Conservation (phyloP, 1,139 yeast species). For the Yamadazyma dushanensis region DNA sequence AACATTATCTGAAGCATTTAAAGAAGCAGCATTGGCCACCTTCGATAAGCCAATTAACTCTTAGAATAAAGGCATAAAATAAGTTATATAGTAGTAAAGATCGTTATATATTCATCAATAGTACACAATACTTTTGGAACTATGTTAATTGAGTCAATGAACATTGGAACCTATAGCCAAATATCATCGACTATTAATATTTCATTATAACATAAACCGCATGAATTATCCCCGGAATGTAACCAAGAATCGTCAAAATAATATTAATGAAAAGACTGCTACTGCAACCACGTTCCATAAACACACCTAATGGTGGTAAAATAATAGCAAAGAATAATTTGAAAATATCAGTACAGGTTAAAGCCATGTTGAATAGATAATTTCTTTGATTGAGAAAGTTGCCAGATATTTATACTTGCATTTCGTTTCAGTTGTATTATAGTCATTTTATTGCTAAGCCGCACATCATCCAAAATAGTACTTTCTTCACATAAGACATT, state of each 20-base stretch:
- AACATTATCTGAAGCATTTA: constrained; percentile 95
- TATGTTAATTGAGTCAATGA: too few species aligned
- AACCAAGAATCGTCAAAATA: constrained; percentile 61
- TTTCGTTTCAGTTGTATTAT: neutral
- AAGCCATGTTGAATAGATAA: constrained; percentile 36
- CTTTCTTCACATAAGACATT: too few species aligned
- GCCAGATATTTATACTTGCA: constrained; percentile 1
- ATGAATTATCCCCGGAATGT: constrained; percentile 65
- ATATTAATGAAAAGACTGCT: constrained; percentile 58
- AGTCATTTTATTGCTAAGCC: constrained; percentile 4
- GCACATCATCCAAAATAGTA: constrained; percentile 3
- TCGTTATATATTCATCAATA: neutral
- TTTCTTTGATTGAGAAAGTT: neutral
- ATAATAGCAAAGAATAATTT: constrained; percentile 63
- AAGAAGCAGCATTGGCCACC: constrained; percentile 95
- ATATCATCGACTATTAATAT: too few species aligned
- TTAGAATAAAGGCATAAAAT: constrained; percentile 27
- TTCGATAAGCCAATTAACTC: constrained; percentile 88
- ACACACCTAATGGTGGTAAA: constrained; percentile 76
- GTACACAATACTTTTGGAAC: too few species aligned
- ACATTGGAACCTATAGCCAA: too few species aligned
- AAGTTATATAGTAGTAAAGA: constrained; percentile 5
- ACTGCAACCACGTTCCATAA: constrained; percentile 66
- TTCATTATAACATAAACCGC: constrained; percentile 57
- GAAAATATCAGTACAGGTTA: constrained; percentile 56